phyloP scores from a whole-genome alignment of 2,329 filamentous ascomycete genomes.

The Fusarium anguioides region DNA sequence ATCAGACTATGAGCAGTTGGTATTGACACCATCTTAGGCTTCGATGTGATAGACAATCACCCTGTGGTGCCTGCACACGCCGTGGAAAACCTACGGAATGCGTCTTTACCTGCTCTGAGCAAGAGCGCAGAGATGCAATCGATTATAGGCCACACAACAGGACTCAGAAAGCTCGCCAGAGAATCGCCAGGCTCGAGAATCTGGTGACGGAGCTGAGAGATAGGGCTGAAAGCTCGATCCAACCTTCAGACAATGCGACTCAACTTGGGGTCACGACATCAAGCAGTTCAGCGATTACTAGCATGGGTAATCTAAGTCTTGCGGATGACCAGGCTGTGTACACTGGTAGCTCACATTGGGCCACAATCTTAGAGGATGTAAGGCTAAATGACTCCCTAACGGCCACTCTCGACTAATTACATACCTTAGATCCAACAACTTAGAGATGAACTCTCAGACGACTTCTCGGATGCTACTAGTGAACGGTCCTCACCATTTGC shows the following conservation, averaged over 20 bases:
- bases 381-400: neutral
- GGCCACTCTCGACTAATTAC: neutral
- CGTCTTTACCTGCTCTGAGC: constrained; percentile 14
- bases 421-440: constrained; percentile 9
- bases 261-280: neutral
- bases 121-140: constrained; percentile 30
- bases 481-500: neutral
- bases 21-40: constrained; percentile 6
- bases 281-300: neutral
- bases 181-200: constrained; percentile 30
- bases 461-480: neutral
- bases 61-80: constrained; percentile 10
- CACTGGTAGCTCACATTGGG: constrained; percentile 24
- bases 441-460: constrained; percentile 3
- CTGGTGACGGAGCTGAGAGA: constrained; percentile 30
- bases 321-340: constrained; percentile 7
- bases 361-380: constrained; percentile 20
- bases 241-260: neutral
- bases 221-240: constrained; percentile 4
- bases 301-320: constrained; percentile 9
- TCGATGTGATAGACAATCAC: constrained; percentile 23
- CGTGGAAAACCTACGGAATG: constrained; percentile 7
- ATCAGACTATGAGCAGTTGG: no score
- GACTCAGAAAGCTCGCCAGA: constrained; percentile 27
- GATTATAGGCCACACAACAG: constrained; percentile 24